Conservation (phyloP, 331 rosid species). For the Pyracantha coccinea region DNA sequence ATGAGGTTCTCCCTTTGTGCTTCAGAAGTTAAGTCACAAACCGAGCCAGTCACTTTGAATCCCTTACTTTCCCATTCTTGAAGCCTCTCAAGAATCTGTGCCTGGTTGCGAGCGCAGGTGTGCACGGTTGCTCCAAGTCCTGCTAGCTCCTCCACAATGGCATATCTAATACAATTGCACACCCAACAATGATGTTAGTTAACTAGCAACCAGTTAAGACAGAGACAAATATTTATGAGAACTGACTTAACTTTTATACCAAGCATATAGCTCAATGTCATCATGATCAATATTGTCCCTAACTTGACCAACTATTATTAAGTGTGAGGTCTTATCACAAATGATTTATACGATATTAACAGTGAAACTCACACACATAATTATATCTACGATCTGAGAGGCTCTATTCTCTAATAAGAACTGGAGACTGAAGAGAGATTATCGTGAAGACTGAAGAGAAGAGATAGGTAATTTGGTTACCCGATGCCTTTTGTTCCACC, state of each 20-base stretch:
- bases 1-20: slow-evolving; percentile 32
- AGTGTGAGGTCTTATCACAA: no score
- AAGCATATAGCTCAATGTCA: no score
- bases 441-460: neutral
- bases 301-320: no score
- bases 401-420: no score
- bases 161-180: slow-evolving; percentile 26
- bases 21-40: slow-evolving; percentile 26
- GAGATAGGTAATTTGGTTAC: neutral
- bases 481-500: slow-evolving; percentile 31
- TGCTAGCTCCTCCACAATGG: slow-evolving; percentile 63
- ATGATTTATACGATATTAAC: no score
- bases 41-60: slow-evolving; percentile 36
- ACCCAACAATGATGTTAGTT: neutral
- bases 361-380: no score
- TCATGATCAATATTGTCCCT: no score
- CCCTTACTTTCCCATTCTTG: slow-evolving; percentile 52
- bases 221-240: no score
- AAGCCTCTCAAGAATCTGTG: slow-evolving; percentile 35
- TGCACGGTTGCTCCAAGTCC: slow-evolving; percentile 59
- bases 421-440: neutral
- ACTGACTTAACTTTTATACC: no score
- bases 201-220: no score
- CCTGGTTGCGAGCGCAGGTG: slow-evolving; percentile 43
- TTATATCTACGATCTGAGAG: no score